Conservation (phyloP, 208 protist genomes). For the Vickermania spadyakhi region DNA sequence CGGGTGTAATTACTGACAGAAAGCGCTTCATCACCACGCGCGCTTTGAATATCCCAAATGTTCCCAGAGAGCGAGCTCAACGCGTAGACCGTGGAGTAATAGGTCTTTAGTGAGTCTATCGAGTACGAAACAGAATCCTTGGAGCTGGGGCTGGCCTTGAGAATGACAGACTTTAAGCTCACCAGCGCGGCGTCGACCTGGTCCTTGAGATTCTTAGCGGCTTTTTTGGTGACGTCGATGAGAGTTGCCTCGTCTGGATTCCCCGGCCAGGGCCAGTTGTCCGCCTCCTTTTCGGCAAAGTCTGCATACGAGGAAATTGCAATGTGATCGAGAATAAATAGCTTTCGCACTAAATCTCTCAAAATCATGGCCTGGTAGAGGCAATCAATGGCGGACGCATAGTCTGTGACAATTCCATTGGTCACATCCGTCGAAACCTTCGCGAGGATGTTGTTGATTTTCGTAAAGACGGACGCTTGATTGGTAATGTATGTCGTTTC, state of each 20-base stretch:
- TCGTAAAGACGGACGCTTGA: neutral
- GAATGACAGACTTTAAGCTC: neutral
- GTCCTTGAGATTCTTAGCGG: neutral
- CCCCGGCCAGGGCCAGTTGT: neutral
- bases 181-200: neutral
- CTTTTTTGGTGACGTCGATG: neutral
- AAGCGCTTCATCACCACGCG: neutral
- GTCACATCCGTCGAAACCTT: neutral
- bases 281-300: neutral
- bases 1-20: neutral
- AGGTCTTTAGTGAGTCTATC: neutral
- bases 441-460: neutral
- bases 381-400: neutral
- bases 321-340: slow-evolving; percentile 3
- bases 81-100: neutral
- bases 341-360: neutral
- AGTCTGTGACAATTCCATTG: neutral
- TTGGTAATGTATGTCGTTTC: neutral
- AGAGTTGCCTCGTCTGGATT: neutral
- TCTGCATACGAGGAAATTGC: neutral
- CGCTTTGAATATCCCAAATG: neutral
- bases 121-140: neutral
- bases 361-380: neutral
- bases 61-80: neutral
- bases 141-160: neutral